A percentile compares a stretch with the other conserved stretches of the same genome.
Conservation (phyloP, 2,329 filamentous ascomycete genomes). For the Colletotrichum chlorophyti region DNA sequence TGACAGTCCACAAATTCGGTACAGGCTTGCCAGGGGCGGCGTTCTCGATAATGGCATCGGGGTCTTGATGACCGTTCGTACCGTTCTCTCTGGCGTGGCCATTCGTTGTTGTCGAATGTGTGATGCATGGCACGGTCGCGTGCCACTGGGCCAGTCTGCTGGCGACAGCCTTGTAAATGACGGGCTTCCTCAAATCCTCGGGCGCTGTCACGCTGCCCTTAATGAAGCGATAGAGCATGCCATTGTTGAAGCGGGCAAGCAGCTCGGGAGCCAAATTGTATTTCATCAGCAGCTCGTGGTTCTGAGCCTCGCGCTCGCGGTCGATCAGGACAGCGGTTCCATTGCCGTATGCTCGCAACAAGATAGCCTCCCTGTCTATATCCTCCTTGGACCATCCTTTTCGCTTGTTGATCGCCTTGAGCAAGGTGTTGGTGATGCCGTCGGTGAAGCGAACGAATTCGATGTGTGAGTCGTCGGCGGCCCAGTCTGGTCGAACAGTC, state of each 20-base stretch:
- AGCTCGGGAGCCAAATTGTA: slow-evolving; percentile 85
- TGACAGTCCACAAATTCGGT: slow-evolving; percentile 93
- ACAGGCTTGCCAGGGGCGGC: slow-evolving; percentile 71
- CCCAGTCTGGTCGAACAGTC: slow-evolving; percentile 84
- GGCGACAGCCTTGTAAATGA: slow-evolving; percentile 84
- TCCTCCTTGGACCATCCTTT: slow-evolving; percentile 75
- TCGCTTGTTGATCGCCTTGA: slow-evolving; percentile 76
- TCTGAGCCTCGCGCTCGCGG: slow-evolving; percentile 80
- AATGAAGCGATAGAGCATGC: slow-evolving; percentile 93
- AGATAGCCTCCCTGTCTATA: slow-evolving; percentile 82
- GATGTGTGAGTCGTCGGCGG: slow-evolving; percentile 73
- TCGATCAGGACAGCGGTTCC: slow-evolving; percentile 96
- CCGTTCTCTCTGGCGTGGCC: slow-evolving; percentile 43
- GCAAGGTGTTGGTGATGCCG: slow-evolving; percentile 94
- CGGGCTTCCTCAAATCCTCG: slow-evolving; percentile 76
- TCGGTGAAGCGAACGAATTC: slow-evolving; percentile 94
- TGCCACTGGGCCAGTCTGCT: slow-evolving; percentile 92
- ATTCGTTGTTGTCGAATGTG: slow-evolving; percentile 39
- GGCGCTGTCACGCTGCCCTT: slow-evolving; percentile 81
- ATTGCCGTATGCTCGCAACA: slow-evolving; percentile 92
- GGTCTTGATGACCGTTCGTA: slow-evolving; percentile 39
- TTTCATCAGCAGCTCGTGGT: slow-evolving; percentile 86
- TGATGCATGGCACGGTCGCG: slow-evolving; percentile 69
- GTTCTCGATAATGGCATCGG: slow-evolving; percentile 46
- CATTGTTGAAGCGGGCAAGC: slow-evolving; percentile 92